These are phyloP conservation scores for Trichocladium antarcticum DNA, from an alignment of 495 filamentous ascomycete genomes.

Conservation along the genomic window DNA sequence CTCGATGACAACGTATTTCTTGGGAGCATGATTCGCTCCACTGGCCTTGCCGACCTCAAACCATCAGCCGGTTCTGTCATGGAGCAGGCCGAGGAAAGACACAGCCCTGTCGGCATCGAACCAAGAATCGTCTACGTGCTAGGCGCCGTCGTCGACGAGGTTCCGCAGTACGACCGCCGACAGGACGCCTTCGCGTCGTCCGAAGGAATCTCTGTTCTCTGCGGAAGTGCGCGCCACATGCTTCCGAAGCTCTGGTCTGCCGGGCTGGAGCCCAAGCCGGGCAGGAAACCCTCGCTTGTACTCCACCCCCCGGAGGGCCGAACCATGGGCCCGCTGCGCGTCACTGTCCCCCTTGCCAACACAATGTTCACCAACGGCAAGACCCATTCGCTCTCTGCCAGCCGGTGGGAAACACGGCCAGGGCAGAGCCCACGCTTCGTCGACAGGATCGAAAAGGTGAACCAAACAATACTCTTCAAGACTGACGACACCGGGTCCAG, in stretches of 20 bases:
- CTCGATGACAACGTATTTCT: constrained; percentile 31
- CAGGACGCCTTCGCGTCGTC: constrained; percentile 16
- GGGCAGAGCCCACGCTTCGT: constrained; percentile 5
- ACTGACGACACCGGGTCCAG: background rate
- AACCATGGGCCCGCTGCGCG: constrained; percentile 14
- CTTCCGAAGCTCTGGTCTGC: constrained; percentile 27
- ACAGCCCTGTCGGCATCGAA: too few species aligned
- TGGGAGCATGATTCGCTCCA: constrained; percentile 17
- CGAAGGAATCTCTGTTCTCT: constrained; percentile 36
- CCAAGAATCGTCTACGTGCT: constrained; percentile 19
- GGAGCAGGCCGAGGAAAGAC: too few species aligned
- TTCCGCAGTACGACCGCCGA: constrained; percentile 17
- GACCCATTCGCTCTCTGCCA: constrained; percentile 48
- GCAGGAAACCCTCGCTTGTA: constrained; percentile 9
- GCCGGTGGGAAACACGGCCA: constrained; percentile 39
- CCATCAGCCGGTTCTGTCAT: too few species aligned
- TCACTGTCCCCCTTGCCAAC: constrained; percentile 58
- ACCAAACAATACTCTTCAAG: constrained; percentile 18
- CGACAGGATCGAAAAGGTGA: constrained; percentile 15
- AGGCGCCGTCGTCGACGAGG: constrained; percentile 28
- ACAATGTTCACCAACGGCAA: constrained; percentile 65
- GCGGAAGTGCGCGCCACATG: constrained; percentile 17
- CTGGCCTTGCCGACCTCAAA: constrained; percentile 1
- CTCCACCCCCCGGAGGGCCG: constrained; percentile 7
- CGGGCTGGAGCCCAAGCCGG: background rate